Base-by-base conservation (phyloP, 2,329 filamentous ascomycete species). In the Botryotinia globosa region DNA sequence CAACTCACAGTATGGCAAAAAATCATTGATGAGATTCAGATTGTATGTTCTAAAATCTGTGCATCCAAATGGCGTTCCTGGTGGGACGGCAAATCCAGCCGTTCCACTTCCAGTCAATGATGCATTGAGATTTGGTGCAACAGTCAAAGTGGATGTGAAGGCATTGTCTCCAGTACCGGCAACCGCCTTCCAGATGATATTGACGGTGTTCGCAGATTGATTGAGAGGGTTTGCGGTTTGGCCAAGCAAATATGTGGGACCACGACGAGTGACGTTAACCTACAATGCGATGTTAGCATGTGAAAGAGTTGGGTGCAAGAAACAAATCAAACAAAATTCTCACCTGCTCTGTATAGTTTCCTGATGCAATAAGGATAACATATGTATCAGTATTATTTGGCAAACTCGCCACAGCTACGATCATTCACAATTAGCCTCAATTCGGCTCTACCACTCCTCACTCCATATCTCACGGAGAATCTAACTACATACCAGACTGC, bases 1-100 rank as follows among this genome's bases (percentile, higher is more conserved):
- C 39, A 42, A 72, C 76, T 72, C 61, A 78, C 77, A 73, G 63
- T 77, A 77, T 42, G 86, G 85, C 0, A 83, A 82, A 76, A 85
- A 90, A 62, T 87, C 84, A 76, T 92, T 92, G 32, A 86, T 83
- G 75, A 92, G 89, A 77, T 92, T 87, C 56, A 92, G 82, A 77
- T 92, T 92, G 80, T 92, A 92, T 0, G 85, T 88, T 14, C 89
- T 84, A 79, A 92, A 92, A 78, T 91, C 85, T 0, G 76, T 79
- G 77, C 87, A 90, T 4, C 90, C 90, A 74, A 91, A 91, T 0
- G 89, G 89, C 0, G 90, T 92, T 64, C 83, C 85, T 0, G 80
- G 83, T 0, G 89, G 87, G 0, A 92, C 88, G 0, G 87, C 81
- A 76, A 86, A 89, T 0, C 90, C 90, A 0, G 87, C 89, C 0